These are phyloP conservation scores for Vachellia collinsii DNA, from an alignment of 306 rosid species.

Conservation along the genomic window DNA sequence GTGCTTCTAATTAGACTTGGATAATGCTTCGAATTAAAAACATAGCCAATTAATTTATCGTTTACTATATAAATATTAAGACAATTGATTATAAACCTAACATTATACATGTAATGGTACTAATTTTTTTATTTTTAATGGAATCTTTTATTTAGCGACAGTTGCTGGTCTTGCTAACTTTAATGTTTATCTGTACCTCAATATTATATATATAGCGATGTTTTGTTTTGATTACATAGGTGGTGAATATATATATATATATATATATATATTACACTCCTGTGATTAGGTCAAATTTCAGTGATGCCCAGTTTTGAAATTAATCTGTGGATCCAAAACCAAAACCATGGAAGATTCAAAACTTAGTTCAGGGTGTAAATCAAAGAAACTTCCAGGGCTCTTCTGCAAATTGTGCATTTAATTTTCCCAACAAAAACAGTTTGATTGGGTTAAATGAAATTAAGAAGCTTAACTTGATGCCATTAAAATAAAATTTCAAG, in stretches of 20 bases:
- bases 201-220: background rate
- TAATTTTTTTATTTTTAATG: background rate
- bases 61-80: no score
- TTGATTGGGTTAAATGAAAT: no score
- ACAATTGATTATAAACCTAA: no score
- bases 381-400: background rate
- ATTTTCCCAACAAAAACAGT: no score
- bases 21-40: no score
- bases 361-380: background rate
- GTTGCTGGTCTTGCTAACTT: background rate
- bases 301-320: constrained; percentile 26
- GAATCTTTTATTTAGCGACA: background rate
- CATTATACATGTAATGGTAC: background rate
- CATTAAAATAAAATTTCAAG: no score
- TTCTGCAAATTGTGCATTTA: no score
- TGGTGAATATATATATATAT: no score
- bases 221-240: no score
- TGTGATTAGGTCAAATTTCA: constrained; percentile 40
- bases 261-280: constrained; percentile 8
- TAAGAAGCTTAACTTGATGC: no score
- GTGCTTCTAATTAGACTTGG: background rate
- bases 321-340: constrained; percentile 20
- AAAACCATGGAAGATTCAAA: constrained; percentile 11
- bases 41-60: no score
- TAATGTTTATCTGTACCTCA: background rate